Base-by-base conservation (phyloP, 192 early-diverging fungal species). In the Rhizophagus sp. region DNA sequence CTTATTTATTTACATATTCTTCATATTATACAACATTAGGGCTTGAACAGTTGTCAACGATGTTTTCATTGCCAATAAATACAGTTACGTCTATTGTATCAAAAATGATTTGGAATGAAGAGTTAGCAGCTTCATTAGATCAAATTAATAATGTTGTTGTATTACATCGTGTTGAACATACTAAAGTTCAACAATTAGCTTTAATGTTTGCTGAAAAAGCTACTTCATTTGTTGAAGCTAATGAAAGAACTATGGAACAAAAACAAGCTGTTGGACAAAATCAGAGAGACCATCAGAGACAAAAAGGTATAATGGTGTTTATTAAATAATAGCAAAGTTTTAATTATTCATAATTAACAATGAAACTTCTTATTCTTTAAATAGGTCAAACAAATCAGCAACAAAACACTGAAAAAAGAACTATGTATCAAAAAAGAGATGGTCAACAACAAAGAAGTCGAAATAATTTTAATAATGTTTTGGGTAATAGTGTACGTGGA, bases 71-170 rank as follows among this genome's bases (percentile, higher is more conserved):
- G 63, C 85, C 92, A 24, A 70, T 85, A 15, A 33, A 79, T 66
- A 84, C 82, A 73, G 95, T 97, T 34, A 84, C 93, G 76, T 82
- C 91, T 10, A 91, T 97, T 81, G 88, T 98, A 12, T 89, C 96
- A 66, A 94, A 96, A 88, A 95, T 99, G 96, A 95, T 99, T 80
- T 95, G 94, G 86, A 91, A 91, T 81, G 94, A 95, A 80, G 96
- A 99, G 86, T 84, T 99, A 33, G 85, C 91, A 63, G 98, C 95
- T 47, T 93, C 92, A 41, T 88, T 99, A 69, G 95, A 97, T 84
- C 93, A 95, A 82, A 92, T 96, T 47, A 88, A 87, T 61, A 90
- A 92, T 68, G 90, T 89, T 69, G 88, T 99, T 73, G 89, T 96
- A 27, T 87, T 99, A 72, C 92, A 96, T 85, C 91, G 90, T 84